Percentiles rank a stretch among this genome's conserved stretches.
phyloP scores from a whole-genome alignment of 208 protist genomes.

The Vickermania ingenoplastis region DNA sequence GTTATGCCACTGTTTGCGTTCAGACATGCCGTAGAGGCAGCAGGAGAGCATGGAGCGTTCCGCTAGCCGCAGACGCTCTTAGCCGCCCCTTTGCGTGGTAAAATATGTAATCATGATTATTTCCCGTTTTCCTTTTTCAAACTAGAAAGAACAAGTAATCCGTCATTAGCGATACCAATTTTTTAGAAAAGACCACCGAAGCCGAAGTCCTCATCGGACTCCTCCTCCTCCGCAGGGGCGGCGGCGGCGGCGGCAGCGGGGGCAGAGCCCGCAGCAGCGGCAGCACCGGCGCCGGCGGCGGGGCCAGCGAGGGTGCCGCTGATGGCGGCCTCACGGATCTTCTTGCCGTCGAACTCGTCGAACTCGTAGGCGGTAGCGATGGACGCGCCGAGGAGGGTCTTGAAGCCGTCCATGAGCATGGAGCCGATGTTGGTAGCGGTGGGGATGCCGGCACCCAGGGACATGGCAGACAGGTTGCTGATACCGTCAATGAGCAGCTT shows the following conservation, averaged over 20 bases:
- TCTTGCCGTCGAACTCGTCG: slow-evolving; percentile 65
- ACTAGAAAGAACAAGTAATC: no score
- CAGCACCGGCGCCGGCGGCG: slow-evolving; percentile 46
- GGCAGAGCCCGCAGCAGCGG: slow-evolving; percentile 25
- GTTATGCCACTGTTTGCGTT: neutral
- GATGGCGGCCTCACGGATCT: slow-evolving; percentile 86
- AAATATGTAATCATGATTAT: no score
- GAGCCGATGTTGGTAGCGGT: slow-evolving; percentile 93
- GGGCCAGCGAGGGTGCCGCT: slow-evolving; percentile 74
- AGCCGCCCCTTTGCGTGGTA: no score
- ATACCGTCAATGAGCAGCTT: slow-evolving; percentile 84
- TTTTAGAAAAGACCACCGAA: slow-evolving; percentile 80
- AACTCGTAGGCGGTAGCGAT: slow-evolving; percentile 92
- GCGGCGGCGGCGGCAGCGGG: slow-evolving; percentile 27
- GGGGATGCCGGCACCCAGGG: slow-evolving; percentile 93
- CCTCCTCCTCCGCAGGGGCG: slow-evolving; percentile 56
- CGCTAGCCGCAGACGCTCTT: no score
- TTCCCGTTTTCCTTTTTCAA: no score
- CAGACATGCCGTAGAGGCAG: no score
- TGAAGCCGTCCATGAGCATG: slow-evolving; percentile 94
- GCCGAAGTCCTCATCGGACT: slow-evolving; percentile 79
- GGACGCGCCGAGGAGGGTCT: slow-evolving; percentile 94
- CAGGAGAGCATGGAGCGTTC: no score
- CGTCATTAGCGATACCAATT: no score
- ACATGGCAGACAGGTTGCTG: slow-evolving; percentile 90